Evolutionary conservation across 129 eudicot species (phyloP).

Genomic region (Flaveria brownii): DNA sequence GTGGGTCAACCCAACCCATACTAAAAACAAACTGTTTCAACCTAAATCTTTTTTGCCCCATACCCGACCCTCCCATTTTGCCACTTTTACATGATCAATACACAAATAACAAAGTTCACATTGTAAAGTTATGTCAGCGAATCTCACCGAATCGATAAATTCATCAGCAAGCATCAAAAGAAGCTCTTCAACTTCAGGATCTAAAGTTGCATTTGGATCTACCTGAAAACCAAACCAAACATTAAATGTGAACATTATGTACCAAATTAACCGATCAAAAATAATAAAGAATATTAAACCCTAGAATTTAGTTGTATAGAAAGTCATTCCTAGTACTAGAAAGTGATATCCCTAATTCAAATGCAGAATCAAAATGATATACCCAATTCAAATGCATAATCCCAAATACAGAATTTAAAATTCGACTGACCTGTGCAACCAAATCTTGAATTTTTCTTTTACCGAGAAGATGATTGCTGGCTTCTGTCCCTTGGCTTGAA

Average conservation of each 20-base stretch:
- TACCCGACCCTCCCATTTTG: not conserved
- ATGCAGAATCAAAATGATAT: not conserved
- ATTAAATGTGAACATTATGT: not conserved
- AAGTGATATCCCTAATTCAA: not conserved
- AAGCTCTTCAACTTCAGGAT: conserved; percentile 86
- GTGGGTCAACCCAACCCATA: not conserved
- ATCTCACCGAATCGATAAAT: conserved; percentile 84
- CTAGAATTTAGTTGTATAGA: not conserved
- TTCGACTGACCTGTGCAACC: conserved; percentile 72
- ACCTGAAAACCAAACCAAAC: conserved; percentile 46
- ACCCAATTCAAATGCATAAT: not conserved
- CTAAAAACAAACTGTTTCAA: not conserved
- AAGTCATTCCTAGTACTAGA: not conserved
- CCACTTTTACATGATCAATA: not conserved
- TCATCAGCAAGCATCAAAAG: conserved; percentile 84
- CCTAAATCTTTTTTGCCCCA: not conserved
- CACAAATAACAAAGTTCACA: not conserved
- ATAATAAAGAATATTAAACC: conserved; percentile 7
- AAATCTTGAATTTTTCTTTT: conserved; percentile 88
- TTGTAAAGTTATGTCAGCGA: not conserved
- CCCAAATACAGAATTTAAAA: not conserved
- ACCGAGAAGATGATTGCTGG: conserved; percentile 89
- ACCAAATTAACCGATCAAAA: conserved; percentile 1
- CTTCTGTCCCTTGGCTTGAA: conserved; percentile 94
- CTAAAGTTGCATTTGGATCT: conserved; percentile 64